Conservation (phyloP, 768 basidiomycete species). For the Leccinum ochraceum region DNA sequence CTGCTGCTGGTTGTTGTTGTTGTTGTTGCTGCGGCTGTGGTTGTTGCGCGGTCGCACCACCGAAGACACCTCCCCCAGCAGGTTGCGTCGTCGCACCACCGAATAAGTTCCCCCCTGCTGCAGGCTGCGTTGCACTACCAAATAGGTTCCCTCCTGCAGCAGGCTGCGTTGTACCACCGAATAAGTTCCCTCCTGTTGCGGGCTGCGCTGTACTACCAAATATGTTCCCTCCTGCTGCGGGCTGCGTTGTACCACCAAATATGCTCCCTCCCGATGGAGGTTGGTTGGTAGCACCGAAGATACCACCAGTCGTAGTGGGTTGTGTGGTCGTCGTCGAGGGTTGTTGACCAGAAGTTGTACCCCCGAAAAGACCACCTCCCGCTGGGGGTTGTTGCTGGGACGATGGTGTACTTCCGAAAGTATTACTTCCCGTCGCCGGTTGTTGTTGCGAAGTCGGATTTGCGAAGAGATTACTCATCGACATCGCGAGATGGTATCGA, state of each 20-base stretch:
- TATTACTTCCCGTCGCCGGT: constrained; percentile 20
- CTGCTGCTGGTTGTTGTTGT: not conserved
- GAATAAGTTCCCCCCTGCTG: constrained; percentile 11
- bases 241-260: constrained; percentile 21
- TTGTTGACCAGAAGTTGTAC: constrained; percentile 15
- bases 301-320: constrained; percentile 12
- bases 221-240: constrained; percentile 22
- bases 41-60: not conserved
- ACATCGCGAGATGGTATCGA: constrained; percentile 10
- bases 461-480: constrained; percentile 25
- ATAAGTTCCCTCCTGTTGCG: constrained; percentile 21
- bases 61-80: constrained; percentile 23
- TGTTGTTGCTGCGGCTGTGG: not conserved
- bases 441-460: constrained; percentile 27
- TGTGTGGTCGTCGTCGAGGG: constrained; percentile 15
- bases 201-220: constrained; percentile 20
- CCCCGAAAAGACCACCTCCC: constrained; percentile 22
- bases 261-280: constrained; percentile 13
- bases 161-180: constrained; percentile 21
- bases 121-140: no score
- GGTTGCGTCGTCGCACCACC: constrained; percentile 24
- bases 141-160: constrained; percentile 14
- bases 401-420: constrained; percentile 28
- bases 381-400: constrained; percentile 27
- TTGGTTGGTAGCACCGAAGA: constrained; percentile 16